Evolutionary conservation across 805 yeast genomes (phyloP), one percentile per base, ranked within the genome.

Genomic region (Ogataea haglerorum): DNA sequence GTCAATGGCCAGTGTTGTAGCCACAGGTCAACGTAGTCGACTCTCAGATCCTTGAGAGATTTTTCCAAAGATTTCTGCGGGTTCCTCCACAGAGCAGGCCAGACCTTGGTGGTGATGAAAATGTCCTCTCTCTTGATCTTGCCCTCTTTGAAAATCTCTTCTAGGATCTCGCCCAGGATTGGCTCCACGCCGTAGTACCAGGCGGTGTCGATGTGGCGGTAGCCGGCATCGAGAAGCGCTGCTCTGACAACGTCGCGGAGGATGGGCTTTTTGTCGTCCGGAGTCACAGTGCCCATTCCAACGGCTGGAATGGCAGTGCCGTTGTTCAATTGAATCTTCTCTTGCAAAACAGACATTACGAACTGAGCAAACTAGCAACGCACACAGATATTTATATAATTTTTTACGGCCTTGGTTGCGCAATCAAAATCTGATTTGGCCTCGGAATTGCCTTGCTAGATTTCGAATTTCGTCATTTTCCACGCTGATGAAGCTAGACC

Each of bases 21-120:
- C 2, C 70, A 51, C 29, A 72, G 53, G 47, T 72, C 76, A 29
- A 72, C 74, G 42, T 72, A 70, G 16, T 71, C 75, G 40, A 72
- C 30, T 6, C 69, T 68, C 30, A 73, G 52, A n/a, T 60, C 63
- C 55, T 48, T 42, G 43, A 73, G 62, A 0, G 77, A 72, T 22
- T 48, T 38, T 21, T 70, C 63, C 36, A 73, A 51, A 1, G 77
- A 71, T 38, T 60, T 60, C 30, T 56, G 68, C 1, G 75, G 73
- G 24, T 56, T 56, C 35, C 65, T 61, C 57, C 68, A 64, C 38
- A 58, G 56, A 2, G 70, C 61, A 1, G 76, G 77, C 77, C 83
- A 78, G 40, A 85, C 72, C 59, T 85, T 85, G 46, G 93, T 84
- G 49, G 91, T 84, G 51, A 85, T 67, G 53, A 81, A 85, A 14